Conservation (phyloP, 768 basidiomycete genomes). For the Suillus subalutaceus region DNA sequence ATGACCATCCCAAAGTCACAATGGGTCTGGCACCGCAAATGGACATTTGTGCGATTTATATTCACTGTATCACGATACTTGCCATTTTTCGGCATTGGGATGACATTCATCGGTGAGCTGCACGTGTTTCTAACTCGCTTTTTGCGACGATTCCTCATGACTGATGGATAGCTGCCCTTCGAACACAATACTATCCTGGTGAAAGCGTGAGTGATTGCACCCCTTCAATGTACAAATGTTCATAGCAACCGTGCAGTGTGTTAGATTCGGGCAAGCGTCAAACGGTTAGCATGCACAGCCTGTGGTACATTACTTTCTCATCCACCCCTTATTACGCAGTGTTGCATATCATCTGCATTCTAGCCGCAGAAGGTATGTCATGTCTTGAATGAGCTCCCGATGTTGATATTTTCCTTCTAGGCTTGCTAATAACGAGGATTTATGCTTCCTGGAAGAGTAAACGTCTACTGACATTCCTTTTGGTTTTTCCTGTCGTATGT, state of each 20-base stretch:
- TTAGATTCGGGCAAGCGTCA: neutral
- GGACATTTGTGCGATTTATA: neutral
- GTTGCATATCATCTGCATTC: conserved; percentile 1
- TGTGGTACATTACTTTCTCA: neutral
- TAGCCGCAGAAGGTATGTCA: conserved; percentile 1
- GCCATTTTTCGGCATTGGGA: neutral
- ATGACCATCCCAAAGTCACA: neutral
- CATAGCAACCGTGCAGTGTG: neutral
- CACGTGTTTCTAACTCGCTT: neutral
- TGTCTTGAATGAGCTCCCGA: neutral
- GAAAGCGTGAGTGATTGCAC: neutral
- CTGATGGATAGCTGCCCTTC: neutral
- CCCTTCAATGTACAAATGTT: neutral
- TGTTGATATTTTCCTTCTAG: neutral
- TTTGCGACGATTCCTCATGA: neutral
- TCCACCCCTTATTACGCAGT: neutral
- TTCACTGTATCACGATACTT: conserved; percentile 1
- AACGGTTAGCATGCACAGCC: neutral
- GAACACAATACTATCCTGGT: conserved; percentile 5
- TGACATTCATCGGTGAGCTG: neutral
- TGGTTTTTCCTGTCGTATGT: conserved; percentile 1
- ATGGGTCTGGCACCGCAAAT: conserved; percentile 1
- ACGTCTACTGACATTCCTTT: neutral
- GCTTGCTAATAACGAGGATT: conserved; percentile 1
- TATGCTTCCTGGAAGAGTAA: neutral